A percentile compares a stretch with the other conserved stretches of the same genome.
Evolutionary conservation across 116 monocot species (phyloP).

Genomic region (Trichopus zeylanicus): DNA sequence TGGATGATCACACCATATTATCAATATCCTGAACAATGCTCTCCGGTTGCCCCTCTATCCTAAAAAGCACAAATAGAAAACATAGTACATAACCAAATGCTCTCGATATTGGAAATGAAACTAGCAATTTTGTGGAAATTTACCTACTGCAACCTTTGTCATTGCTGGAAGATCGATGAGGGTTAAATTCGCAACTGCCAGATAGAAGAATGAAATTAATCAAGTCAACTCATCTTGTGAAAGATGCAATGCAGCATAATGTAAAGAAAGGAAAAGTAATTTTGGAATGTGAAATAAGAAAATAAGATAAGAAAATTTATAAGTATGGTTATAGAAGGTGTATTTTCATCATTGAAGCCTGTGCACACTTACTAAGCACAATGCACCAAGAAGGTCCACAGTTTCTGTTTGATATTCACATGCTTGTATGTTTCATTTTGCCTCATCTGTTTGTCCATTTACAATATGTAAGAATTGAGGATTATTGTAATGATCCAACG

Average conservation of each 20-base stretch:
- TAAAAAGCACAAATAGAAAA: background rate
- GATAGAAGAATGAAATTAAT: slow-evolving; percentile 2
- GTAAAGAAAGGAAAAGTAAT: too few species aligned
- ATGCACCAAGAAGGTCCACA: too few species aligned
- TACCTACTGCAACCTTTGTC: slow-evolving; percentile 96
- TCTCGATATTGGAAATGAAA: background rate
- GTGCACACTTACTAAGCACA: too few species aligned
- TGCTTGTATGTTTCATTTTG: too few species aligned
- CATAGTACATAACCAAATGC: background rate
- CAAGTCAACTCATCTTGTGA: background rate
- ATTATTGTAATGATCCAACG: too few species aligned
- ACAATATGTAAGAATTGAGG: too few species aligned
- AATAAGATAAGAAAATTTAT: too few species aligned
- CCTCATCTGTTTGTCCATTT: too few species aligned
- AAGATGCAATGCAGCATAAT: background rate
- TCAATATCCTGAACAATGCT: slow-evolving; percentile 95
- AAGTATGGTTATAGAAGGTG: too few species aligned
- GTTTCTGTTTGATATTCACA: too few species aligned
- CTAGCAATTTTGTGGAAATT: slow-evolving; percentile 1
- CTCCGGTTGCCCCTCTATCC: slow-evolving; percentile 92
- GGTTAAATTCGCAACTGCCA: slow-evolving; percentile 82
- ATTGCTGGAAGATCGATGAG: slow-evolving; percentile 90
- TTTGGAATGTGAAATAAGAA: too few species aligned
- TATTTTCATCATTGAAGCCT: too few species aligned
- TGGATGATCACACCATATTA: slow-evolving; percentile 94